Conservation (phyloP, 2,329 filamentous ascomycete genomes). For the Scedosporium apiospermum region DNA sequence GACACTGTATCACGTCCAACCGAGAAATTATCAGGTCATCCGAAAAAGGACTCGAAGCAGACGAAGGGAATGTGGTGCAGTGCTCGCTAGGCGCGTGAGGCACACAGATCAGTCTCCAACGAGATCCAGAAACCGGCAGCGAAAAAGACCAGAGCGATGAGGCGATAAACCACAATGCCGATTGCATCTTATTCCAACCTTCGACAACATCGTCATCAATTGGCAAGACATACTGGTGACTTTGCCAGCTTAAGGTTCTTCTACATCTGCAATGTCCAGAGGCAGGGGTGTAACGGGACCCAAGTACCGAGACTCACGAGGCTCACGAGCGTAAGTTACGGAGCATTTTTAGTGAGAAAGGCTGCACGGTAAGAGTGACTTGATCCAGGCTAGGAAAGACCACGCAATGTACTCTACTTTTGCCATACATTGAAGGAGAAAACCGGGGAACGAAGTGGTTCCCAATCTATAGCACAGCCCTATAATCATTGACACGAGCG, state of each 20-base stretch:
- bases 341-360: background rate
- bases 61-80: background rate
- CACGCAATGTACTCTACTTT: background rate
- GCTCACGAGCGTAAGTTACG: conserved; percentile 1
- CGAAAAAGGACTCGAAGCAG: background rate
- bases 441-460: conserved; percentile 3
- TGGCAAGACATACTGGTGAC: background rate
- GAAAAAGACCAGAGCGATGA: background rate
- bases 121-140: background rate
- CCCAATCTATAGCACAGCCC: conserved; percentile 5
- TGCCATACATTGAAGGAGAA: background rate
- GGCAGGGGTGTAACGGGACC: conserved; percentile 4
- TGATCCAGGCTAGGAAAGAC: background rate
- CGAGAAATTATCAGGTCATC: background rate
- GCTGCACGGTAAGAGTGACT: background rate
- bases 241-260: conserved; percentile 1
- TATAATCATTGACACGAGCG: conserved; percentile 3
- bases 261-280: conserved; percentile 1
- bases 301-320: conserved; percentile 6
- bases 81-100: background rate
- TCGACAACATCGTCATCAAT: background rate
- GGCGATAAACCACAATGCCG: background rate
- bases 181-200: background rate
- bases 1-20: background rate
- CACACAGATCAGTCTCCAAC: background rate